A percentile compares a stretch with the other conserved stretches of the same genome.
These are phyloP conservation scores for Malassezia arunalokei DNA, from an alignment of 1,284 basidiomycete species.

Conservation along the genomic window DNA sequence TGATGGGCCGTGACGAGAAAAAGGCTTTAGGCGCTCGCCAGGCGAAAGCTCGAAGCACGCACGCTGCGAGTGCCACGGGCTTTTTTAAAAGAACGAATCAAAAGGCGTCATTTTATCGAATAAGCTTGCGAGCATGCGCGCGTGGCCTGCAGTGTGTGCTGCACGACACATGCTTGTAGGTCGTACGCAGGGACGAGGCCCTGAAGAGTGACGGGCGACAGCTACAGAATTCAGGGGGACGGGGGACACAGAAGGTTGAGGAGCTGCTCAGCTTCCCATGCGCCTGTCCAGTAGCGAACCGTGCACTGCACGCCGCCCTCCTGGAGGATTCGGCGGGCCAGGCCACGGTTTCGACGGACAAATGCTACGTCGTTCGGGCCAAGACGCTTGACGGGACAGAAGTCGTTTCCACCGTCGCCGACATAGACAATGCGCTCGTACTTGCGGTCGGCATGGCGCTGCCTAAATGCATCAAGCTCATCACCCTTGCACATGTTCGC, in stretches of 20 bases:
- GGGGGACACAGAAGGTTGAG: constrained; percentile 14
- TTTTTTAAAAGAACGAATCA: too few relatives aligned
- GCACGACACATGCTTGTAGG: too few relatives aligned
- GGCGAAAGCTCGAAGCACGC: too few relatives aligned
- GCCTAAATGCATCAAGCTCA: constrained; percentile 71
- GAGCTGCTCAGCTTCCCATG: constrained; percentile 41
- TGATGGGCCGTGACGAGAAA: too few relatives aligned
- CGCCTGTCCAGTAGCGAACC: constrained; percentile 40
- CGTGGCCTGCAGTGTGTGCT: too few relatives aligned
- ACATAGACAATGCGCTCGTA: constrained; percentile 79
- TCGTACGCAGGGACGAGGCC: too few relatives aligned
- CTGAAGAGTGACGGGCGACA: background rate
- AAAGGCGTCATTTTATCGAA: too few relatives aligned
- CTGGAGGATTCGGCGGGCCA: constrained; percentile 34
- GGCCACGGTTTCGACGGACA: constrained; percentile 35
- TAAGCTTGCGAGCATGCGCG: too few relatives aligned
- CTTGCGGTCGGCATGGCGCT: constrained; percentile 53
- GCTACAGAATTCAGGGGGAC: too few relatives aligned
- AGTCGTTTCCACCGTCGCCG: constrained; percentile 91
- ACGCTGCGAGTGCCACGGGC: too few relatives aligned
- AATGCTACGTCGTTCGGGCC: constrained; percentile 31
- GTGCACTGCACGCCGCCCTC: constrained; percentile 30
- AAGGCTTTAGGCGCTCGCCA: too few relatives aligned
- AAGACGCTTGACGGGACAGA: constrained; percentile 75
- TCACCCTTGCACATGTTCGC: constrained; percentile 98